Conservation (phyloP, 2,329 filamentous ascomycete genomes). For the Pseudopyrenochaeta lycopersici region DNA sequence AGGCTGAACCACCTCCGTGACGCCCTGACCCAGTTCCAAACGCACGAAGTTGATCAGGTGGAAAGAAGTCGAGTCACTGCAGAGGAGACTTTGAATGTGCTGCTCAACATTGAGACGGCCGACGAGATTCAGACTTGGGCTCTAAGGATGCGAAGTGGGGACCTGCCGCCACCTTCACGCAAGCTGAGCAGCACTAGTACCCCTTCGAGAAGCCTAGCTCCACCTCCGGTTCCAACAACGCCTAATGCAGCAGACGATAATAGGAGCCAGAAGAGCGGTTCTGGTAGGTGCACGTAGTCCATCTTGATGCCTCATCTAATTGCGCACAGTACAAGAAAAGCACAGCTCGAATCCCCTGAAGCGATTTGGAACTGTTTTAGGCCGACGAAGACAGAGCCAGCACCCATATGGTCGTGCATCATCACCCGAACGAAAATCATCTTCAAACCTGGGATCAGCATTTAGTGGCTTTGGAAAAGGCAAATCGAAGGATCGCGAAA, state of each 20-base stretch:
- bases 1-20: slow-evolving; percentile 90
- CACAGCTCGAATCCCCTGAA: slow-evolving; percentile 50
- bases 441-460: slow-evolving; percentile 64
- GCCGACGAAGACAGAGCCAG: slow-evolving; percentile 48
- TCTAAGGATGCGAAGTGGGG: slow-evolving; percentile 53
- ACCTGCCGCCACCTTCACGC: slow-evolving; percentile 39
- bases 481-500: slow-evolving; percentile 69
- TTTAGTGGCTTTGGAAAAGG: slow-evolving; percentile 70
- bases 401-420: slow-evolving; percentile 49
- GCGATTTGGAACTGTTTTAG: slow-evolving; percentile 52
- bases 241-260: slow-evolving; percentile 59
- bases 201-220: slow-evolving; percentile 45
- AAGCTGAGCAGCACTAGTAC: slow-evolving; percentile 44
- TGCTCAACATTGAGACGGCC: slow-evolving; percentile 86
- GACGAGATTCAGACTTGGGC: slow-evolving; percentile 84
- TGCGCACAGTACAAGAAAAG: slow-evolving; percentile 42
- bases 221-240: slow-evolving; percentile 38
- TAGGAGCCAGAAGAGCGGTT: slow-evolving; percentile 64
- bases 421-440: slow-evolving; percentile 62
- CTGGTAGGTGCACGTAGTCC: slow-evolving; percentile 44
- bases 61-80: slow-evolving; percentile 78
- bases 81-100: slow-evolving; percentile 79
- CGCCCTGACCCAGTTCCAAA: slow-evolving; percentile 89
- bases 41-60: slow-evolving; percentile 87
- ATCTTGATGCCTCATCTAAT: slow-evolving; percentile 17